Percentiles rank a stretch among this genome's conserved stretches.
phyloP scores from a whole-genome alignment of 768 basidiomycete species.

The Lepiota brunneoincarnata region DNA sequence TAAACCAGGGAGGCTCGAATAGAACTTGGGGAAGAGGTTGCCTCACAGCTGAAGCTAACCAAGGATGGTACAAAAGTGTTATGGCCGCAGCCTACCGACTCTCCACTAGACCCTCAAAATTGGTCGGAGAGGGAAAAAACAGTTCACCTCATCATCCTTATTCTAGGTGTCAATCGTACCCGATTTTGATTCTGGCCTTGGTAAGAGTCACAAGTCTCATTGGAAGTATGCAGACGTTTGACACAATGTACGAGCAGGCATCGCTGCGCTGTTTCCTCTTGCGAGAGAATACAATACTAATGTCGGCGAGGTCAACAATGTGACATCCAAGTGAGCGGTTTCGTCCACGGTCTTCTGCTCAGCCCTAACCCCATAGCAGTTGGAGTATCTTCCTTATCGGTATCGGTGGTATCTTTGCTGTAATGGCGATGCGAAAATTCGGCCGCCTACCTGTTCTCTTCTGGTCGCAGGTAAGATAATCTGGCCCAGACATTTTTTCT shows the following conservation, averaged over 20 bases:
- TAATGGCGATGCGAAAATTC: slow-evolving; percentile 59
- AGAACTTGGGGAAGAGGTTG: slow-evolving; percentile 56
- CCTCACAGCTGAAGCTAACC: slow-evolving; percentile 53
- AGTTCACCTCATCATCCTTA: slow-evolving; percentile 56
- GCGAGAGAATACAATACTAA: slow-evolving; percentile 55
- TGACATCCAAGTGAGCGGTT: slow-evolving; percentile 52
- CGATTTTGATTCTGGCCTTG: slow-evolving; percentile 66
- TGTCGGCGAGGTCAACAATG: slow-evolving; percentile 54
- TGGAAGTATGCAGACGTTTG: neutral
- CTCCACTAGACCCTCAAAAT: slow-evolving; percentile 62
- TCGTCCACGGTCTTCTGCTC: neutral
- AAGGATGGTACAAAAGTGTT: slow-evolving; percentile 57
- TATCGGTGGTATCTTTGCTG: slow-evolving; percentile 53
- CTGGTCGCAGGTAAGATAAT: slow-evolving; percentile 56
- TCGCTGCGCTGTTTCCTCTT: slow-evolving; percentile 53
- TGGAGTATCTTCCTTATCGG: slow-evolving; percentile 68
- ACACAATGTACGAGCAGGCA: slow-evolving; percentile 33
- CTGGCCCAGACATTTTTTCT: neutral
- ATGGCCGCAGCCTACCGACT: slow-evolving; percentile 67
- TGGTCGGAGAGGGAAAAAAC: slow-evolving; percentile 56
- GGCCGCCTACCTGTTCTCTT: slow-evolving; percentile 68
- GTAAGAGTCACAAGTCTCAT: slow-evolving; percentile 24
- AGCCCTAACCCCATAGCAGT: slow-evolving; percentile 24
- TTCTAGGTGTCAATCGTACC: slow-evolving; percentile 63
- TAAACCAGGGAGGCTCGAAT: slow-evolving; percentile 51